Evolutionary conservation across 129 eudicot genomes (phyloP).

Genomic region (Scalesia atractyloides): DNA sequence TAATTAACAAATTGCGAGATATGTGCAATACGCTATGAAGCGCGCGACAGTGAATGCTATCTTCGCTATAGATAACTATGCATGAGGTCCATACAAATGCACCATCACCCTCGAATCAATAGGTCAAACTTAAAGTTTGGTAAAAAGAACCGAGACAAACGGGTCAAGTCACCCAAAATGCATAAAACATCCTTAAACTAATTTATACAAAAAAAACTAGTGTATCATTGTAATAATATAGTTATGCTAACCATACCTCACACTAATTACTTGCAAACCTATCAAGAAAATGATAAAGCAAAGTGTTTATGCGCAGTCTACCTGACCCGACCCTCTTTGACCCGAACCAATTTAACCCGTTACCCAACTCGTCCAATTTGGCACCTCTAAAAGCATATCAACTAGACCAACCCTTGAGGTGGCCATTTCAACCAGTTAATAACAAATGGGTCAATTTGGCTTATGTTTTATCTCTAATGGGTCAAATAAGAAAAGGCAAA

Average conservation of each 20-base stretch:
- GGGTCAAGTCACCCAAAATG: not conserved
- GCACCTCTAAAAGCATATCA: conserved; percentile 1
- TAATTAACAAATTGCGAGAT: too few species aligned
- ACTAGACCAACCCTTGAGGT: not conserved
- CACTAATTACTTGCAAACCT: not conserved
- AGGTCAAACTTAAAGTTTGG: not conserved
- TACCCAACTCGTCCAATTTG: not conserved
- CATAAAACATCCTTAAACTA: not conserved
- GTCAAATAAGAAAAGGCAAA: not conserved
- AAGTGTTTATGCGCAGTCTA: not conserved
- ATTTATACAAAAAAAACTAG: not conserved
- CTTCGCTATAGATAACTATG: too few species aligned
- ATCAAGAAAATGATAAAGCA: not conserved
- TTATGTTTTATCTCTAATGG: not conserved
- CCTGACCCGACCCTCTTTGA: not conserved
- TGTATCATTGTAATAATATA: not conserved
- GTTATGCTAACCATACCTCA: not conserved
- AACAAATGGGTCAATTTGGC: not conserved
- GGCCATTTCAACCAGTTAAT: not conserved
- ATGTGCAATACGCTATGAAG: too few species aligned
- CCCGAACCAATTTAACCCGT: not conserved
- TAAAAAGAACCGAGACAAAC: too few species aligned
- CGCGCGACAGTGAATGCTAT: too few species aligned
- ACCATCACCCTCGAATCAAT: not conserved
- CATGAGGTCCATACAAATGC: too few species aligned